phyloP scores from a whole-genome alignment of 768 basidiomycete species.

The Rhizopogon sp. region DNA sequence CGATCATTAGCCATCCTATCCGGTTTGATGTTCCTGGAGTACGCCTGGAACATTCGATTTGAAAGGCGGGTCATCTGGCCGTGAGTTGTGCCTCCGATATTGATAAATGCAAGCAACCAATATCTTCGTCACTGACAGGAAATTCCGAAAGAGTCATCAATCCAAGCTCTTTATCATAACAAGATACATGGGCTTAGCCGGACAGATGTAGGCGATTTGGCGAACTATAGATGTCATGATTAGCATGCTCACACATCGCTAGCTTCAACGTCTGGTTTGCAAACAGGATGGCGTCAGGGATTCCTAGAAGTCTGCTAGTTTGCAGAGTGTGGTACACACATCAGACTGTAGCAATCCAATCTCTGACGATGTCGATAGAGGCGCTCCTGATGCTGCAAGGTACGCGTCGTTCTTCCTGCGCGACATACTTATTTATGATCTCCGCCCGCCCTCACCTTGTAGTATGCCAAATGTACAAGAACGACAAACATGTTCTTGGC shows the following conservation, averaged over 20 bases:
- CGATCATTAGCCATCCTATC: conserved; percentile 4
- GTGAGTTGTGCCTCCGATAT: conserved; percentile 7
- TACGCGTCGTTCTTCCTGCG: conserved; percentile 4
- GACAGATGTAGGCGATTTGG: conserved; percentile 14
- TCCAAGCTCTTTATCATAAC: conserved; percentile 6
- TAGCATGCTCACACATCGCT: not conserved
- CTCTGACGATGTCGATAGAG: conserved; percentile 10
- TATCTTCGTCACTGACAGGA: not conserved
- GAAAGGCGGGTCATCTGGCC: conserved; percentile 16
- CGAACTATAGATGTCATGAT: not conserved
- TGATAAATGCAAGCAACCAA: not conserved
- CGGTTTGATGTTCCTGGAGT: conserved; percentile 14
- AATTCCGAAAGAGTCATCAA: not conserved
- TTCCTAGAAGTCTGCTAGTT: not conserved
- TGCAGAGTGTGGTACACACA: conserved; percentile 15
- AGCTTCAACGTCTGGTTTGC: conserved; percentile 20
- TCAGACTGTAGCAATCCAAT: conserved; percentile 11
- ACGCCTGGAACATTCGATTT: conserved; percentile 5
- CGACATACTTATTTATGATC: not conserved
- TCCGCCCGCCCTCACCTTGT: not conserved
- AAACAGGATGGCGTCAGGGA: conserved; percentile 12
- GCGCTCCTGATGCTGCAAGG: conserved; percentile 12
- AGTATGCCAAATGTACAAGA: conserved; percentile 16
- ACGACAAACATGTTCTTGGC: conserved; percentile 2
- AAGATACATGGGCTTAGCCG: conserved; percentile 11